Evolutionary conservation across 2,329 filamentous ascomycete species (phyloP).

Genomic region (Hypocrella siamensis): DNA sequence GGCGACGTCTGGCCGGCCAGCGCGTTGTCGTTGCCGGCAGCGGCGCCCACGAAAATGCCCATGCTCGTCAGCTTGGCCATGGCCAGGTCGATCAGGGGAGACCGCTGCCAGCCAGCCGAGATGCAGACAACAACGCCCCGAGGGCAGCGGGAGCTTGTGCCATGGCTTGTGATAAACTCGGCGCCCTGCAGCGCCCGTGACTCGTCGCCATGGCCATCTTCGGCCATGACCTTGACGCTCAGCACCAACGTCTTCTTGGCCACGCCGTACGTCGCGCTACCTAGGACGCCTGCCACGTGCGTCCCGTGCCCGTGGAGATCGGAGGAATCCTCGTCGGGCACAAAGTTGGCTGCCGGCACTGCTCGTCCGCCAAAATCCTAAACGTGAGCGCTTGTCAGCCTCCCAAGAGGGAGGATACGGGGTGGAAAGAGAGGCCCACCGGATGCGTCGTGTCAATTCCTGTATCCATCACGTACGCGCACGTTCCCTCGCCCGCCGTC

Average conservation of each 20-base stretch:
- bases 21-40: slow-evolving; percentile 33
- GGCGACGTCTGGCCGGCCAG: slow-evolving; percentile 30
- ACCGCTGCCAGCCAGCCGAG: slow-evolving; percentile 33
- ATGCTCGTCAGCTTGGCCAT: slow-evolving; percentile 26
- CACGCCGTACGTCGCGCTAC: slow-evolving; percentile 17
- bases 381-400: not conserved
- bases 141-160: slow-evolving; percentile 19
- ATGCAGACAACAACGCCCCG: slow-evolving; percentile 37
- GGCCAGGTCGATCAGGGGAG: slow-evolving; percentile 32
- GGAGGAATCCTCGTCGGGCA: slow-evolving; percentile 6
- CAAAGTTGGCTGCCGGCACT: slow-evolving; percentile 13
- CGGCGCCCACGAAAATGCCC: slow-evolving; percentile 37
- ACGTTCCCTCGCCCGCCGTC: slow-evolving; percentile 21
- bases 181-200: slow-evolving; percentile 29
- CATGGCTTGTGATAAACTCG: slow-evolving; percentile 24
- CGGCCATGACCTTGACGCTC: slow-evolving; percentile 29
- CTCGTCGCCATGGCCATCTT: slow-evolving; percentile 14
- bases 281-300: slow-evolving; percentile 17
- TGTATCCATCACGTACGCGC: slow-evolving; percentile 28
- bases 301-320: slow-evolving; percentile 25
- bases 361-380: slow-evolving; percentile 18
- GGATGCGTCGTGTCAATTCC: slow-evolving; percentile 21
- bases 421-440: no score
- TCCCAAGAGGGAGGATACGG: not conserved
- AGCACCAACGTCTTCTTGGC: slow-evolving; percentile 26